Evolutionary conservation across 306 rosid genomes (phyloP), one percentile per base, ranked within the genome.

Genomic region (Cicer cuneatum): DNA sequence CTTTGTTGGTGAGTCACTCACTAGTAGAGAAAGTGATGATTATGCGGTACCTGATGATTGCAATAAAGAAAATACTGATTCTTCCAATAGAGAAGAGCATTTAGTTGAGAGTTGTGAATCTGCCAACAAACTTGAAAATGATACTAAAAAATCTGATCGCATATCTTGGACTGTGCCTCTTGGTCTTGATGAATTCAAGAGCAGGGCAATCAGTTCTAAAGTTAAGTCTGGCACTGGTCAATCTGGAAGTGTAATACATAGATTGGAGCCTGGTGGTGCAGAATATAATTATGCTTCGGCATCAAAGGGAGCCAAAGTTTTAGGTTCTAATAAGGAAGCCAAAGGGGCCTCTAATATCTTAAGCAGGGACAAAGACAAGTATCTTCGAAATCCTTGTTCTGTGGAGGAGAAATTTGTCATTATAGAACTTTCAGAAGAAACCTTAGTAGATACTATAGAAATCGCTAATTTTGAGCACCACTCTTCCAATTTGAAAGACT

Each of bases 261-360:
- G 97, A 83, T 86, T 89, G 60, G 98, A 95, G 83, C 97, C 98
- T 59, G 90, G 93, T 41, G 99, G 99, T 48, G 84, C 87, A 49
- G 90, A 87, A 77, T 86, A 92, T 87, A 95, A 95, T 78, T 92
- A 92, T 79, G 99, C 99, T 41, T 95, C 96, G 5, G 96, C 92
- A 19, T 87, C 99, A n/a, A 95, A 95, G 83, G 99, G 99, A 73
- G 95, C 98, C n/a, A 95, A 92, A 85, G 92, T 95, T 56, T 86
- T 95, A 86, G 92, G 86, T 82, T 92, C 88, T 64, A 95, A 92
- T 85, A 95, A 90, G 89, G 99, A 95, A 92, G 92, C 96, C 62
- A 95, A 95, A 77, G 99, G 98, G 57, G 99, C 99, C 80, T 83
- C 96, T 76, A 87, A 92, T 77, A 83, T 95, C 72, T 86, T 95